phyloP scores from a whole-genome alignment of 106 monocot genomes.

The Platanthera guangdongensis region DNA sequence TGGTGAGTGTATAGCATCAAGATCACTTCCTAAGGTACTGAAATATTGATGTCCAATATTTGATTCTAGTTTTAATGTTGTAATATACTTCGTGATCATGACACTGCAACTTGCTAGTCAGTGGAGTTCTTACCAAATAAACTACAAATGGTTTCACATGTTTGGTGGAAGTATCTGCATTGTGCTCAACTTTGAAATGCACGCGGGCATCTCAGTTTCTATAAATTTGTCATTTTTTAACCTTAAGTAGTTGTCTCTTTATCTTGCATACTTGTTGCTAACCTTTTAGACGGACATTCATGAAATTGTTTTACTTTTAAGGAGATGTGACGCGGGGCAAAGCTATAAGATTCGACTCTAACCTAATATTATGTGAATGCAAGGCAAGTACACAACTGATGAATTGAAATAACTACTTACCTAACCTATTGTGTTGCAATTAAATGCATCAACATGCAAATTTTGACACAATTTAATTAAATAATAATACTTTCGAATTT shows the following conservation, averaged over 20 bases:
- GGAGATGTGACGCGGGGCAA: not conserved
- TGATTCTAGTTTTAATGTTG: not conserved
- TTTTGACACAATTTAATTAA: too few relatives aligned
- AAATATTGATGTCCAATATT: conserved; percentile 3
- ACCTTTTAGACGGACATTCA: not conserved
- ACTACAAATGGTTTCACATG: not conserved
- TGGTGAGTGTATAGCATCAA: conserved; percentile 68
- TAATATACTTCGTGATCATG: not conserved
- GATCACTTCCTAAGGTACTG: conserved; percentile 62
- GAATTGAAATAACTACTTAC: too few relatives aligned
- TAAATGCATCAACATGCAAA: too few relatives aligned
- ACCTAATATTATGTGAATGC: too few relatives aligned
- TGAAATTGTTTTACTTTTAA: not conserved
- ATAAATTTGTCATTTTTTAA: not conserved
- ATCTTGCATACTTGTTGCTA: not conserved
- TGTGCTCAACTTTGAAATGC: not conserved
- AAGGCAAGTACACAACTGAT: too few relatives aligned
- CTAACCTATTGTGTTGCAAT: too few relatives aligned
- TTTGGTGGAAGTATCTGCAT: not conserved
- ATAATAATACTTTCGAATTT: too few relatives aligned
- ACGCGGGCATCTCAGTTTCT: not conserved
- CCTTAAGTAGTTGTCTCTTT: not conserved
- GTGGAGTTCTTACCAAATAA: not conserved
- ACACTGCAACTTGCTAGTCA: not conserved
- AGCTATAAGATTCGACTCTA: too few relatives aligned